Base-by-base conservation (phyloP, 2,329 filamentous ascomycete species). In the Cladosporium sp. region DNA sequence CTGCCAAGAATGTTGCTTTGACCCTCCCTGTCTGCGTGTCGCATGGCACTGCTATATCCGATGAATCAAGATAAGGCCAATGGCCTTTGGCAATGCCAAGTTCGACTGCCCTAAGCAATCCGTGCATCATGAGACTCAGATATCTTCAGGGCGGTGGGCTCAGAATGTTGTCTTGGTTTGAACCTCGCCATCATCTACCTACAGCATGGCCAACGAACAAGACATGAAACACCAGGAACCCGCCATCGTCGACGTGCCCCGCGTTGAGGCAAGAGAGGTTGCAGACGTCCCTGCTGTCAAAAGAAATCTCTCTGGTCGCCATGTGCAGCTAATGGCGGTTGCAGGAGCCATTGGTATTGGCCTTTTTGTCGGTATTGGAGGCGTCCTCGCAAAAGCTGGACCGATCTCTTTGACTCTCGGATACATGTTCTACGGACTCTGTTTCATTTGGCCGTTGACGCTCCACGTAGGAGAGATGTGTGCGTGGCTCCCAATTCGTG, bases 401-500 rank as follows among this genome's bases (percentile, higher is more conserved):
- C 58, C 80, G 75, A 61, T 78, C 78, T 62, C 72, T 73, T 6
- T 61, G 36, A 72, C 70, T 50, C 67, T 76, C 5, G 66, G 75
- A 14, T 67, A 75, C 42, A 60, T 62, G 30, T 61, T 59, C 42
- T 43, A 59, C 15, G 51, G 50, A 42, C 60, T 66, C 39, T 63
- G 59, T 30, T 63, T 63, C 15, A 73, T 61, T 69, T 70, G 42
- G 70, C 77, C 66, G 79, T 86, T 56, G 78, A 79, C 55, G 72
- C 70, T 1, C 70, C 52, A 55, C 20, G 52, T 77, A 15, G 62
- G 55, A 14, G 88, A 91, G 71, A 89, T 90, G 87, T 87, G 89
- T 14, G 88, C 86, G 0, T 89, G 88, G 64, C 76, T 89, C 2
- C 88, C 88, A 14, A 88, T 92, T 55, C 88, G 87, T 0, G 89